phyloP scores from a whole-genome alignment of 2,329 filamentous ascomycete species.

The Neocatenulostroma microsporum region DNA sequence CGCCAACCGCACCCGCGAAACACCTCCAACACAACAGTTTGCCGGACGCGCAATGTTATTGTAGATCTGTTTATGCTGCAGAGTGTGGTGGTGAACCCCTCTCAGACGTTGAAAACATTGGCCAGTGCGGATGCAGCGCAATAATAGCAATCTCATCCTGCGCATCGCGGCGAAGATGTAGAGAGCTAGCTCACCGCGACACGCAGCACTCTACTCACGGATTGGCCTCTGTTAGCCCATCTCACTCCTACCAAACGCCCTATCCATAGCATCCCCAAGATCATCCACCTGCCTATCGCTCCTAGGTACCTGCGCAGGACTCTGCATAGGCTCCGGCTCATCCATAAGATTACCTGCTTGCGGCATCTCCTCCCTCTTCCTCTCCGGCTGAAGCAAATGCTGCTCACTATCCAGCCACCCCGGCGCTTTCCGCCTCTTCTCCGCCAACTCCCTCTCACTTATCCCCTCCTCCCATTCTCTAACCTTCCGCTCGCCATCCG shows the following conservation, averaged over 20 bases:
- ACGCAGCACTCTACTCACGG: too few relatives aligned
- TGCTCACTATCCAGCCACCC: conserved; percentile 73
- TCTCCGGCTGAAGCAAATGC: conserved; percentile 61
- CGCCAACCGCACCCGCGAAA: too few relatives aligned
- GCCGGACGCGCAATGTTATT: too few relatives aligned
- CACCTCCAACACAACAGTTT: too few relatives aligned
- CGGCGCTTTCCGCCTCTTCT: conserved; percentile 73
- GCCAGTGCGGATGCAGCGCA: too few relatives aligned
- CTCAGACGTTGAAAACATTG: too few relatives aligned
- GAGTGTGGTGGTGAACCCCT: too few relatives aligned
- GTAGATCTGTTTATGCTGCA: too few relatives aligned
- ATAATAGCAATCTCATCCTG: too few relatives aligned
- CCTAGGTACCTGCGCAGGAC: conserved; percentile 6
- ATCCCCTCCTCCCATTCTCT: conserved; percentile 62
- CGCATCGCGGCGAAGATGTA: too few relatives aligned
- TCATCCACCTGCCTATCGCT: conserved; percentile 24
- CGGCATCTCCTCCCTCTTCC: conserved; percentile 18
- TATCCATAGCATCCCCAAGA: conserved; percentile 29
- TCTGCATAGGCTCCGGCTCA: conserved; percentile 13
- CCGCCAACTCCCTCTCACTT: conserved; percentile 59
- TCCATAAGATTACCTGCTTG: conserved; percentile 22
- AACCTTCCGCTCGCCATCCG: conserved; percentile 60
- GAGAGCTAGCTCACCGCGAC: too few relatives aligned
- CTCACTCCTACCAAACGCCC: conserved; percentile 29
- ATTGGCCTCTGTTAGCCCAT: too few relatives aligned